phyloP scores from a whole-genome alignment of 495 filamentous ascomycete genomes.

The Penicillium soppii region DNA sequence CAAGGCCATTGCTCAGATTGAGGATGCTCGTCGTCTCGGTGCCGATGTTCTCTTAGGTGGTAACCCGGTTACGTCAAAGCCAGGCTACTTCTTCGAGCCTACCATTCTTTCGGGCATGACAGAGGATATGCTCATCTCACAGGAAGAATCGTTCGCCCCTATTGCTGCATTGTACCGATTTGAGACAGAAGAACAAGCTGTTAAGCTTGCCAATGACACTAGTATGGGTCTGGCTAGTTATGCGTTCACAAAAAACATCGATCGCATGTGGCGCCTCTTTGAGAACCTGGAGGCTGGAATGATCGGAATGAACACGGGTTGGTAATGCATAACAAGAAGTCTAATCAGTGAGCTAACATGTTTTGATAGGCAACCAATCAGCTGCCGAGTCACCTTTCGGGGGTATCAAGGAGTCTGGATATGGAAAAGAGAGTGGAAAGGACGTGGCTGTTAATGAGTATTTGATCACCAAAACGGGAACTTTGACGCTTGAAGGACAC shows the following conservation, averaged over 20 bases:
- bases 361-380: slow-evolving; percentile 53
- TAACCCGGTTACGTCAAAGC: slow-evolving; percentile 40
- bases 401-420: slow-evolving; percentile 74
- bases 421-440: slow-evolving; percentile 74
- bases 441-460: slow-evolving; percentile 71
- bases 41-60: slow-evolving; percentile 61
- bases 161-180: slow-evolving; percentile 67
- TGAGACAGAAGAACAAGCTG: slow-evolving; percentile 67
- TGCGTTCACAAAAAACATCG: slow-evolving; percentile 72
- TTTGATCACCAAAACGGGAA: slow-evolving; percentile 70
- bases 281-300: slow-evolving; percentile 76
- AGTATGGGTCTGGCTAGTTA: slow-evolving; percentile 71
- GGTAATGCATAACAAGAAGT: neutral
- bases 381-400: slow-evolving; percentile 73
- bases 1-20: slow-evolving; percentile 60
- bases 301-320: slow-evolving; percentile 70
- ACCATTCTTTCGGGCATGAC: slow-evolving; percentile 65
- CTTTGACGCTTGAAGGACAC: slow-evolving; percentile 60
- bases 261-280: slow-evolving; percentile 68
- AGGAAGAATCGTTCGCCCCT: slow-evolving; percentile 71
- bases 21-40: slow-evolving; percentile 61
- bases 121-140: slow-evolving; percentile 61
- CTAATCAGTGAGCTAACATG: neutral
- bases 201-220: slow-evolving; percentile 61
- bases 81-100: slow-evolving; percentile 72